Percentiles rank a stretch among this genome's conserved stretches.
phyloP scores from a whole-genome alignment of 495 filamentous ascomycete species.

The Xylaria cubensis region DNA sequence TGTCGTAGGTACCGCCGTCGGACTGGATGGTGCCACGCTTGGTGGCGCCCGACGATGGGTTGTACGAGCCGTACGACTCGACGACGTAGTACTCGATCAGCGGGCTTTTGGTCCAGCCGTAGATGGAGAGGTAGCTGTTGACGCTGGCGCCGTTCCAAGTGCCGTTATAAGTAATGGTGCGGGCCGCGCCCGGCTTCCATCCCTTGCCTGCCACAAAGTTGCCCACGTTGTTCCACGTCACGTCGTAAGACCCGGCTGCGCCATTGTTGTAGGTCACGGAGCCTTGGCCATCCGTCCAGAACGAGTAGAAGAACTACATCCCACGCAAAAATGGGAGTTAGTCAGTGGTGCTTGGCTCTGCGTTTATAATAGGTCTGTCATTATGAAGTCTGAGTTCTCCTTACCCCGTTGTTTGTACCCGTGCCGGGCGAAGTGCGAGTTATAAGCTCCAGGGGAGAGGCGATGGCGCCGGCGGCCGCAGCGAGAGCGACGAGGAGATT shows the following conservation, averaged over 20 bases:
- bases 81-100: conserved; percentile 69
- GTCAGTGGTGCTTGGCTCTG: background rate
- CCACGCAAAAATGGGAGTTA: background rate
- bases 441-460: conserved; percentile 47
- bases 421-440: conserved; percentile 49
- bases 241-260: conserved; percentile 60
- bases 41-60: conserved; percentile 56
- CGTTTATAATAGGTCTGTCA: background rate
- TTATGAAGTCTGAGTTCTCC: background rate
- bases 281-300: conserved; percentile 66
- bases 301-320: conserved; percentile 64
- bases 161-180: conserved; percentile 50
- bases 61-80: conserved; percentile 62
- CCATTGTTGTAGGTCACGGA: conserved; percentile 66
- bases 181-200: conserved; percentile 60
- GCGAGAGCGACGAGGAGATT: conserved; percentile 46
- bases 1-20: conserved; percentile 72
- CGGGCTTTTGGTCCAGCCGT: conserved; percentile 65
- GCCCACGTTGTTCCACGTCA: conserved; percentile 63
- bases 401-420: conserved; percentile 56
- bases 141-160: conserved; percentile 57
- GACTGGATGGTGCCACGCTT: conserved; percentile 61
- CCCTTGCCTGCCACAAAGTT: conserved; percentile 73
- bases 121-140: conserved; percentile 63
- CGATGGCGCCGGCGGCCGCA: conserved; percentile 47